Evolutionary conservation across 2,329 filamentous ascomycete genomes (phyloP).

Genomic region (Grosmannia serpens): DNA sequence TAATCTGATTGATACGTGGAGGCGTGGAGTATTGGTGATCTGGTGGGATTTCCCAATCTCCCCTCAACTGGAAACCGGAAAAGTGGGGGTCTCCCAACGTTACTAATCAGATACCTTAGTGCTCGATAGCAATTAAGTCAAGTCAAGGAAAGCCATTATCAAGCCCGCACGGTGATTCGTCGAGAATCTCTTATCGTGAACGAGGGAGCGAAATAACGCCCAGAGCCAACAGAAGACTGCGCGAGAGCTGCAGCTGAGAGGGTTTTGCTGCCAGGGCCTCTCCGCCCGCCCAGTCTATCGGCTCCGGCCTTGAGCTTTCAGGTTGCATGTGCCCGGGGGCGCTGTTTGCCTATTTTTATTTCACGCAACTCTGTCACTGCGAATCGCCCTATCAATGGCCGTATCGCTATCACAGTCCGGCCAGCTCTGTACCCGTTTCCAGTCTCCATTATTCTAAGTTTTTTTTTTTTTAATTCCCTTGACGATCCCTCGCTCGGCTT

Average conservation of each 20-base stretch:
- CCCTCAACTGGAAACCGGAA: background rate
- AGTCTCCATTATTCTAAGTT: background rate
- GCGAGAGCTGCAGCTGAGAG: background rate
- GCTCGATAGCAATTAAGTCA: background rate
- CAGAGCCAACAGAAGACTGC: background rate
- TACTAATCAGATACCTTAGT: background rate
- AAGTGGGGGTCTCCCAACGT: background rate
- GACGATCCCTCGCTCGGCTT: background rate
- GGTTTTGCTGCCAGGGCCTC: background rate
- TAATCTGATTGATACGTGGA: too few relatives aligned
- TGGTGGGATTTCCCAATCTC: too few relatives aligned
- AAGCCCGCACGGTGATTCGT: slow-evolving; percentile 9
- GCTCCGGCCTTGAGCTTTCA: background rate
- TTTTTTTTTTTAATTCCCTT: background rate
- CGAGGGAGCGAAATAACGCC: background rate
- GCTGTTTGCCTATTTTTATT: background rate
- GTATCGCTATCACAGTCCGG: background rate
- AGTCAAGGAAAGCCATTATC: background rate
- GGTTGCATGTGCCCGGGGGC: background rate
- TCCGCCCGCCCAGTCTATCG: background rate
- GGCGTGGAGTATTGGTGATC: too few relatives aligned
- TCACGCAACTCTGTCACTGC: background rate
- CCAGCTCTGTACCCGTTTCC: background rate
- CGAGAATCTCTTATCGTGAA: slow-evolving; percentile 6
- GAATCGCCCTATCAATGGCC: background rate